Base-by-base conservation (phyloP, 2,329 filamentous ascomycete genomes). In the Erysiphe pulchra region DNA sequence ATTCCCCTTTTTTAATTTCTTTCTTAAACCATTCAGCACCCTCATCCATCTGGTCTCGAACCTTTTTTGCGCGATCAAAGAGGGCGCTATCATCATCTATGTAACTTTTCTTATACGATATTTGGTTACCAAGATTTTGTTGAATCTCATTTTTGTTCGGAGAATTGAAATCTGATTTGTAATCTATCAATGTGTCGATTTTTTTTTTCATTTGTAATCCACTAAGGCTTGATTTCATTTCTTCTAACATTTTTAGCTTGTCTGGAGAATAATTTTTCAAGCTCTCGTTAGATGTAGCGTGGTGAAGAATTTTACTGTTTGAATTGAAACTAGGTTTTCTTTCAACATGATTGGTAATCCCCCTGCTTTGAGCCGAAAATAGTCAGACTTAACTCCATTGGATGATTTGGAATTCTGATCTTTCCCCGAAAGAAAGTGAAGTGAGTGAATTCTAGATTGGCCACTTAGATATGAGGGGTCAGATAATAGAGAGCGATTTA, bases 311-410 rank as follows among this genome's bases (percentile, higher is more conserved):
- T 24, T 6, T 6, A 24, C 20, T 24, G 20, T 24, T 24, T 24
- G 3, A 3, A 3, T 24, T 24, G 20, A 24, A 24, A 24, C 20
- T 24, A 47, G 56, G 53, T 10, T 51, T 52, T 12, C 57, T 56
- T 45, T 56, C 47, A 12, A 52, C 52, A 16, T 58, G 49, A 28
- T 56, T 59, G 2, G 47, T 49, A 9, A 60, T 58, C 2, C 58
- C 58, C 39, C 58, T 52, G 58, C 58, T 50, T 60, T 59, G 13
- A 60, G 48, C 17, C 58, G 53, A 45, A 59, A 60, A 45, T 60
- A 60, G 46, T 60, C 57, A 3, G 57, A 59, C 34, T 57, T 50
- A 6, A 59, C 57, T 4, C 57, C 57, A 46, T 54, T 60, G 8
- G 52, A 40, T 43, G 55, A 54, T 20, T 47, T 49, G 17, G 51